Base-by-base conservation (phyloP, 176 grass and related monocot species). In the Avena sativa region DNA sequence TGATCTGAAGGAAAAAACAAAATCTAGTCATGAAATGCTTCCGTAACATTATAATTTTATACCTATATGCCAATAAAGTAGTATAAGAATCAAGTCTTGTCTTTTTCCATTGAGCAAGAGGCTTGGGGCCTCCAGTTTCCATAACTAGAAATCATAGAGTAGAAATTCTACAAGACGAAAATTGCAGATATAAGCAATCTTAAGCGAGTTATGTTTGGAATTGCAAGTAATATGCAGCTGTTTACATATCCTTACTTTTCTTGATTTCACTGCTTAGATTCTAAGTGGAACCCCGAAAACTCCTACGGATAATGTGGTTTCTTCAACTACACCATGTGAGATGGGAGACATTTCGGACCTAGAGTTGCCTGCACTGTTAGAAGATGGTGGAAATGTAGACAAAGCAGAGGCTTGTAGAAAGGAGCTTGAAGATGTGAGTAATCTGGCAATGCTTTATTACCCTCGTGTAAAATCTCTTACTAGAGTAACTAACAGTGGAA, bases 351-450 rank as follows among this genome's bases (percentile, higher is more conserved):
- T 87, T 87, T 80, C 89, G 77, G 92, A 95, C 20, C 82, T 94
- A 83, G 87, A 95, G 85, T 85, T 98, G 83, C 88, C 92, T 79
- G 82, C 83, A 46, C 50, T 91, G 60, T 88, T 91, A 65, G 96
- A 98, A 90, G 88, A 88, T 87, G 89, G 92, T 95, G 86, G 81
- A 64, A 94, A 98, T 85, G 79, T 93, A 38, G 92, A 98, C 76
- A 98, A 91, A 89, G 93, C 96, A 63, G 96, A 98, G 90, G 79
- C 84, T 63, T 94, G 88, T 82, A 88, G 90, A 83, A 94, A 95
- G 61, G 85, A 98, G 60, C 96, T 98, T 91, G 93, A 92, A 81
- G 92, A 94, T 91, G 96, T 98, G 88, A 95, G 96, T 94, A 84
- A 91, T 85, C 76, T 76, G 20, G 6, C 40, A 87, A 26, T 74